Evolutionary conservation across 441 rosid genomes (phyloP), one percentile per base, ranked within the genome.

Genomic region (Euphorbia celastroides): DNA sequence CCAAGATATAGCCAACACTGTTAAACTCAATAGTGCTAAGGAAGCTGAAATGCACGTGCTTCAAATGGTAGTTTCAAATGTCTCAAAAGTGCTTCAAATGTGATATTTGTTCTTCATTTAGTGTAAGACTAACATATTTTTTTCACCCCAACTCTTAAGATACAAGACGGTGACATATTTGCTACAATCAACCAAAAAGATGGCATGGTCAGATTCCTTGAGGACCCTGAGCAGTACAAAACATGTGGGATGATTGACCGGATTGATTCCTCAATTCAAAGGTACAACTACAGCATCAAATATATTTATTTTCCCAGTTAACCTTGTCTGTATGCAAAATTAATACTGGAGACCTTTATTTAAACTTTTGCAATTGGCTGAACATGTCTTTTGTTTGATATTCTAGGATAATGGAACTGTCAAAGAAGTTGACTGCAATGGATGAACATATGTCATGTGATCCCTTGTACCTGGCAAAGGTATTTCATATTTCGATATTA

Each of bases 11-110:
- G 98, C 98, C 67, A 83, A 77, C 80, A 84, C 83, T 27, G 99
- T 94, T 77, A 88, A 87, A 72, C 82, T 94, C 69, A 83, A 68
- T 70, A 78, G 84, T 65, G 75, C 96, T 3, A 94, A 92, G 79
- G 99, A 89, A 82, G 99, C 96, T n/a, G 99, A 94, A 80, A 92
- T 85, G 93, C 99, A 87, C 76, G 97, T 94, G 74, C 99, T 94
- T 65, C 99, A 89, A 81, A 94, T 94, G 99, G 97, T 94, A 83
- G 60, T 65, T 61, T 64, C 58, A 1, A n/a, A 3, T 9, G 31
- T 52, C 51, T 13, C 22, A 30, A n/a, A 2, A n/a, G 25, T 58
- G 42, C 26, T 58, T 26, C 36, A 34, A 52, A 17, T 57, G 57
- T 60, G 55, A 50, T 69, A 10, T 7, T 62, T 34, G 63, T 64